phyloP scores from a whole-genome alignment of 208 protist genomes.

The Crithidia fasciculata region DNA sequence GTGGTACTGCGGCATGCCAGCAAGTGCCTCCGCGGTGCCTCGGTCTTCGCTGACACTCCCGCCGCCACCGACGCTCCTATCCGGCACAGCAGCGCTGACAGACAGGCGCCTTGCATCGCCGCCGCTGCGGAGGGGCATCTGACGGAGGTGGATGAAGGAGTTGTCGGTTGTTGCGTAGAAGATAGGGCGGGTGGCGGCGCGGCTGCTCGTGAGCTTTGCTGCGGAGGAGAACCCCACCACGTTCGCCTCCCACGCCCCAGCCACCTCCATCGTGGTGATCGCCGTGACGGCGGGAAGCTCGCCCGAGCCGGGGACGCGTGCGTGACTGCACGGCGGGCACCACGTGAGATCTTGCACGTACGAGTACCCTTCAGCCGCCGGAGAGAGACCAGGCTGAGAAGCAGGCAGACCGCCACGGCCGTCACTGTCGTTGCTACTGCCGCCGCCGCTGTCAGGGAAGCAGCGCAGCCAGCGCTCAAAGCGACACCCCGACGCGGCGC shows the following conservation, averaged over 20 bases:
- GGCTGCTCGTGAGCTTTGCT: slow-evolving; percentile 9
- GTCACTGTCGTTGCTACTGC: neutral
- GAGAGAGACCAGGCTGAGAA: neutral
- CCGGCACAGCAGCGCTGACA: no score
- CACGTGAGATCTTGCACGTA: slow-evolving; percentile 45
- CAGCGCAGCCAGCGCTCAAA: slow-evolving; percentile 70
- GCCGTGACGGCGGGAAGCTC: slow-evolving; percentile 18
- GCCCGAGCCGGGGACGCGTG: neutral
- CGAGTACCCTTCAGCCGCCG: slow-evolving; percentile 12
- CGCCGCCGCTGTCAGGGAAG: slow-evolving; percentile 33
- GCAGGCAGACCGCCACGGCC: neutral
- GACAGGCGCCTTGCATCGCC: neutral
- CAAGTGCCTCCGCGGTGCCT: neutral
- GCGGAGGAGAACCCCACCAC: slow-evolving; percentile 17
- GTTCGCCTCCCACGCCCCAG: slow-evolving; percentile 24
- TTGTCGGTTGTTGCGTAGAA: slow-evolving; percentile 25
- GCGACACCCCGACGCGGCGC: neutral
- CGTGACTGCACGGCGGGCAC: slow-evolving; percentile 24
- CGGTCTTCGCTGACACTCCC: neutral
- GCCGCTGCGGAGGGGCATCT: slow-evolving; percentile 29
- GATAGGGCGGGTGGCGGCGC: slow-evolving; percentile 17
- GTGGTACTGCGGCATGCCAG: slow-evolving; percentile 54
- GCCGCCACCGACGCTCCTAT: no score
- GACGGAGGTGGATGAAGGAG: slow-evolving; percentile 29
- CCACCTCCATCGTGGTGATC: slow-evolving; percentile 23